A percentile compares a stretch with the other conserved stretches of the same genome.
Conservation (phyloP, 1,139 yeast genomes). For the Trichomonascaceae sp. region DNA sequence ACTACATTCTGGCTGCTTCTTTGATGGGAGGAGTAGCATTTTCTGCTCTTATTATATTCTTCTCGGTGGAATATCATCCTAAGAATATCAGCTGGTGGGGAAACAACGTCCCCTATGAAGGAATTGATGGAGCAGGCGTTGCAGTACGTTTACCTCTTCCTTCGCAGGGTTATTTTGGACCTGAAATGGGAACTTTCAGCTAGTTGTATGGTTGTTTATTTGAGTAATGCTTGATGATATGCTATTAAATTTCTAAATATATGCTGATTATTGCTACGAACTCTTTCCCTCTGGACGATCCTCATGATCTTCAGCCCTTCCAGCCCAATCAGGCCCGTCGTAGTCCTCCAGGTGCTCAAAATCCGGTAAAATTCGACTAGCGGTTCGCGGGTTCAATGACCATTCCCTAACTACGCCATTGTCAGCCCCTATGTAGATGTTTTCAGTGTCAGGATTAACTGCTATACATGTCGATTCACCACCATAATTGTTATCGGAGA, state of each 20-base stretch:
- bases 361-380: too few relatives aligned
- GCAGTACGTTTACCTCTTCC: constrained; percentile 30
- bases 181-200: constrained; percentile 21
- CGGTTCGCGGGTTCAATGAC: background rate
- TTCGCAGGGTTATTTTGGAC: constrained; percentile 45
- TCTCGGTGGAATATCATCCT: constrained; percentile 46
- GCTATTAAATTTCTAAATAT: too few relatives aligned
- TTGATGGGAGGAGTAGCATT: constrained; percentile 57
- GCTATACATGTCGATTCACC: background rate
- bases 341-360: too few relatives aligned
- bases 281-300: too few relatives aligned
- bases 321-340: too few relatives aligned
- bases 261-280: too few relatives aligned
- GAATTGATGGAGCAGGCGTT: constrained; percentile 44
- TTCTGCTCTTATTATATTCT: constrained; percentile 48
- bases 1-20: constrained; percentile 54
- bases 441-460: background rate
- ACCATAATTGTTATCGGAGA: background rate
- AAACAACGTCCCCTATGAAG: constrained; percentile 41
- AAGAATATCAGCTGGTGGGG: constrained; percentile 54
- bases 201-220: background rate
- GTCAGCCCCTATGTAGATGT: constrained; percentile 1
- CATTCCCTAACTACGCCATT: constrained; percentile 1
- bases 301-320: too few relatives aligned
- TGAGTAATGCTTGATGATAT: too few relatives aligned